Evolutionary conservation across 176 grass and related monocot species (phyloP).

Genomic region (Lolium multiflorum): DNA sequence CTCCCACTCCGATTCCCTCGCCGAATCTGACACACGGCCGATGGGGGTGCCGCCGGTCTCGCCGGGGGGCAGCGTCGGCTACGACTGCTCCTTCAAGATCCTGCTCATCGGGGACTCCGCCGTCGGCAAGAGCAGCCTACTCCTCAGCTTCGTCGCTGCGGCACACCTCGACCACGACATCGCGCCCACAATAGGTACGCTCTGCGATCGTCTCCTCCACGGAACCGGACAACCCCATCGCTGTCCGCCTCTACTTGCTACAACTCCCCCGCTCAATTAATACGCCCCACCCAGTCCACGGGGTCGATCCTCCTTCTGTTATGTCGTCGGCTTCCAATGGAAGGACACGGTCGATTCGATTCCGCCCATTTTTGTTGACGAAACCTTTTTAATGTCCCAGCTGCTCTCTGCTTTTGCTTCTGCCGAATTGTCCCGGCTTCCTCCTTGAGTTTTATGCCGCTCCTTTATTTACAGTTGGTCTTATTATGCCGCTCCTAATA

Average conservation of each 20-base stretch:
- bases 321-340: background rate
- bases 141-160: constrained; percentile 84
- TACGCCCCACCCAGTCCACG: background rate
- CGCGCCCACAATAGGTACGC: constrained; percentile 81
- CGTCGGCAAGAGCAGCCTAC: constrained; percentile 97
- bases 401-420: constrained; percentile 40
- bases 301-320: background rate
- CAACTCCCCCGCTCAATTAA: constrained; percentile 15
- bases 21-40: background rate
- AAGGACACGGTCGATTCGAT: background rate
- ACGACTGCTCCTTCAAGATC: constrained; percentile 94
- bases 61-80: constrained; percentile 42
- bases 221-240: background rate
- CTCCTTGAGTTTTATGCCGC: too few species aligned
- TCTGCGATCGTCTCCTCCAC: background rate
- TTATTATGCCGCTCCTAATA: background rate
- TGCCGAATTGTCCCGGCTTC: constrained; percentile 11
- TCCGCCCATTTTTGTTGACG: background rate
- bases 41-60: constrained; percentile 51
- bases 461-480: background rate
- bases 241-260: too few species aligned
- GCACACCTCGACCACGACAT: constrained; percentile 61
- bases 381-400: constrained; percentile 18
- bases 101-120: constrained; percentile 92
- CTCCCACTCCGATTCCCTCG: too few species aligned